Base-by-base conservation (phyloP, 2,329 filamentous ascomycete genomes). In the Phyllosticta ampelicida region DNA sequence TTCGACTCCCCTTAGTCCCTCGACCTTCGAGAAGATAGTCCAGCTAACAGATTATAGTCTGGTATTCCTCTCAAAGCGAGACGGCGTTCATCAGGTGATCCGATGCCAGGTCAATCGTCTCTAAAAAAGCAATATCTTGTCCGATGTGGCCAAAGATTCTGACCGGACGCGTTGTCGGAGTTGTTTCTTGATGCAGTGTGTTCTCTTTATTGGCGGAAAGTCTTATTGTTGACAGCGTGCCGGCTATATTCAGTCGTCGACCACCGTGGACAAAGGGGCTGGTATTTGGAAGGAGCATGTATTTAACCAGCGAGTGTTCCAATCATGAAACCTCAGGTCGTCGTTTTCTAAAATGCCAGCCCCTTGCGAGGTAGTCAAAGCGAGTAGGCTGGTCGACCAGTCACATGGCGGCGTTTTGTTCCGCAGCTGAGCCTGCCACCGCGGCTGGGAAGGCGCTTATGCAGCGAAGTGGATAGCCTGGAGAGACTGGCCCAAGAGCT, bases 401-500 rank as follows among this genome's bases (percentile, higher is more conserved):
- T n/a, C 36, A 44, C 36, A n/a, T 44, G 36, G n/a, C 13, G 16
- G 36, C n/a, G 36, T n/a, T n/a, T n/a, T 44, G 11, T n/a, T 16
- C 36, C n/a, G 36, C 36, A 44, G 36, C 36, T 44, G n/a, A 44
- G 36, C 36, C 6, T 44, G 36, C n/a, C 36, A 44, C 36, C n/a
- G 36, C 36, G 36, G 36, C 13, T 44, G 36, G 23, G 55, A 50
- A 19, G 21, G 55, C 55, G 55, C 55, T 53, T 58, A 58, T 58
- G 55, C 55, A 58, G 55, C 50, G 13, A 49, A 20, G 44, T 29
- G 19, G 53, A 44, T 26, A 53, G 36, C 3, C 11, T 44, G 11
- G 36, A 44, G n/a, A 44, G 29, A n/a, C 36, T 8, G n/a, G 16
- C n/a, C 36, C 36, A n/a, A 16, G 3, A 16, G 16, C 36, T 5